Conservation (phyloP, 192 early-diverging fungal species). For the Rhizophagus sp. region DNA sequence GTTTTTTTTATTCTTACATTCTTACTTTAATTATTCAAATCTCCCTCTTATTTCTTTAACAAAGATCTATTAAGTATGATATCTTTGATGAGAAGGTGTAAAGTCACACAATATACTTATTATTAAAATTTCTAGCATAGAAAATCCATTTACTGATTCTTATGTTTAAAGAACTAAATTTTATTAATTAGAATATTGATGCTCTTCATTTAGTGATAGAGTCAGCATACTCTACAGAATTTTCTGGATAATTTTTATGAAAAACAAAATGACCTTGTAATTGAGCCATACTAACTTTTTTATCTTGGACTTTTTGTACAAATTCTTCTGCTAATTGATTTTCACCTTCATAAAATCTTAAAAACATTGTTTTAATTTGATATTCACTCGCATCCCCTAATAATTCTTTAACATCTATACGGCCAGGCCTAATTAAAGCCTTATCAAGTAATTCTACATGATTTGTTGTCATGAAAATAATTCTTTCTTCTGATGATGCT, state of each 20-base stretch:
- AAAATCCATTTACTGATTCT: too few relatives aligned
- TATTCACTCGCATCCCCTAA: conserved; percentile 70
- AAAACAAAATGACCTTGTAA: conserved; percentile 97
- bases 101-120: too few relatives aligned
- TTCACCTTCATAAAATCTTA: conserved; percentile 70
- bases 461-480: conserved; percentile 94
- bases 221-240: conserved; percentile 59
- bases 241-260: conserved; percentile 72
- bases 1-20: too few relatives aligned
- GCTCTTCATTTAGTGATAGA: neutral
- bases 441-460: conserved; percentile 76
- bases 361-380: conserved; percentile 76
- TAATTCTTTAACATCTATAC: conserved; percentile 74
- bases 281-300: conserved; percentile 76
- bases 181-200: too few relatives aligned
- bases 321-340: conserved; percentile 68
- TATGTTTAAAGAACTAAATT: too few relatives aligned
- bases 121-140: too few relatives aligned
- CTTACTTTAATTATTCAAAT: too few relatives aligned
- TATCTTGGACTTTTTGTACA: conserved; percentile 53
- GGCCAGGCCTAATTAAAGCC: conserved; percentile 78
- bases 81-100: too few relatives aligned
- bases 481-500: conserved; percentile 81
- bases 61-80: too few relatives aligned
- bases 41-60: too few relatives aligned